Evolutionary conservation across 2,329 filamentous ascomycete genomes (phyloP).

Genomic region (Fusarium compactum): DNA sequence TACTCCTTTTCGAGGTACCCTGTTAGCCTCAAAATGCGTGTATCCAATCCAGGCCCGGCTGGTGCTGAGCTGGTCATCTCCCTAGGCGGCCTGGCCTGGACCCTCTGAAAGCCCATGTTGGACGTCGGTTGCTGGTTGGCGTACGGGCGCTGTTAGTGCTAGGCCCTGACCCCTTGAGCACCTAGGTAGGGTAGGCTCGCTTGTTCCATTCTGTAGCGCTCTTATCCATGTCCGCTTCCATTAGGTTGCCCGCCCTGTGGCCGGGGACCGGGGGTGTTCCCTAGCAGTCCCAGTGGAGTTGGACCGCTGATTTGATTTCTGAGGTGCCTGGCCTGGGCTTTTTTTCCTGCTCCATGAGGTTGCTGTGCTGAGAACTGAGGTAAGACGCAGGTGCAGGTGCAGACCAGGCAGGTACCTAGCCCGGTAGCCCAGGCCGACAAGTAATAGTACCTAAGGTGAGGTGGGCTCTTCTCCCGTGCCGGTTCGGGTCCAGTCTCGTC

Average conservation of each 20-base stretch:
- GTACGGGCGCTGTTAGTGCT: constrained; percentile 12
- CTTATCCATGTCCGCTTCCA: constrained; percentile 9
- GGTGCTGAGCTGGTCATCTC: constrained; percentile 31
- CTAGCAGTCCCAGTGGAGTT: constrained; percentile 32
- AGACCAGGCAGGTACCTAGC: neutral
- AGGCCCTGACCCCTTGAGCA: constrained; percentile 3
- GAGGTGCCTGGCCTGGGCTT: constrained; percentile 24
- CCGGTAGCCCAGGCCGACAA: neutral
- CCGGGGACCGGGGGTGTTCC: constrained; percentile 25
- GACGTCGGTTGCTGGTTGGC: constrained; percentile 33
- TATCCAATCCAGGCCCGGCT: constrained; percentile 40
- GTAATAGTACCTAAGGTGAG: neutral
- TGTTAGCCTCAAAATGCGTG: constrained; percentile 13
- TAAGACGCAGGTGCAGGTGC: constrained; percentile 2
- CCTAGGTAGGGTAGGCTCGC: constrained; percentile 17
- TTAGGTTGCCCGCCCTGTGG: constrained; percentile 21
- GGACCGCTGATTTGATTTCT: constrained; percentile 22
- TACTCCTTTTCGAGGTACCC: constrained; percentile 18
- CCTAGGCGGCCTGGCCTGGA: constrained; percentile 25
- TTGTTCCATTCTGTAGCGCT: constrained; percentile 39
- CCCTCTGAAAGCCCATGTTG: constrained; percentile 32
- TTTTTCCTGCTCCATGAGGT: neutral
- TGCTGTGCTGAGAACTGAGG: constrained; percentile 14
- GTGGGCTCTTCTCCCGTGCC: constrained; percentile 32
- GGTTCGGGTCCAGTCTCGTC: constrained; percentile 11